Evolutionary conservation across 371 early-diverging fungal species (phyloP), one percentile per base, ranked within the genome.

Genomic region (Phascolomyces articulosus): DNA sequence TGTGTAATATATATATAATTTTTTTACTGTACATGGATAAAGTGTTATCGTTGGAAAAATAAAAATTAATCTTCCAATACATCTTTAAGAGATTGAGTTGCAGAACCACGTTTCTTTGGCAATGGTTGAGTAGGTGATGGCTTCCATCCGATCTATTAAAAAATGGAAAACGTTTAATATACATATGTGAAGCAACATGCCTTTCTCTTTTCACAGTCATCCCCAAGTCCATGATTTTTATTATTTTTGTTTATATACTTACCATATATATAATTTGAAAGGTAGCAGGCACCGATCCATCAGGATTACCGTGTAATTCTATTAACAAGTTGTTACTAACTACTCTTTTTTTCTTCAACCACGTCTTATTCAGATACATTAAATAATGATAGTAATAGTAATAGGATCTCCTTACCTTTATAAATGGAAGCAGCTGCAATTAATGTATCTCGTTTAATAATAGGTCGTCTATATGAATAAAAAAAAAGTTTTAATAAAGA

Each of bases 251-350:
- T n/a, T n/a, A n/a, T n/a, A n/a, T n/a, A 64, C 71, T 64, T 85
- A 90, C 89, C 87, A 93, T 84, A 63, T 91, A 92, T 34, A 89
- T 80, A 55, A 96, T 85, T 70, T 95, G 94, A 77, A 97, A 98
- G 3, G 98, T 98, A 11, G 98, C 98, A 7, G 98, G 96, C 26
- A 97, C 84, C 1, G 90, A 75, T 16, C 97, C 97, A 65, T 98
- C 97, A 38, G 87, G 78, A 71, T 95, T 88, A 16, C 96, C 96
- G 63, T 97, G 91, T 60, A 96, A 69, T 61, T 93, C 95, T 93
- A 79, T 31, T 21, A 38, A 59, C 29, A 6, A 18, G 8, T 13
- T 44, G 16, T 18, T n/a, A 44, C 4, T 44, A 44, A 2, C 1
- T 16, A n/a, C 4, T 44, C n/a, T 44, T 38, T 38, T 13, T 38